Percentiles rank a stretch among this genome's conserved stretches.
These are phyloP conservation scores for Arabis hirsuta DNA, from an alignment of 345 rosid genomes.

Conservation along the genomic window DNA sequence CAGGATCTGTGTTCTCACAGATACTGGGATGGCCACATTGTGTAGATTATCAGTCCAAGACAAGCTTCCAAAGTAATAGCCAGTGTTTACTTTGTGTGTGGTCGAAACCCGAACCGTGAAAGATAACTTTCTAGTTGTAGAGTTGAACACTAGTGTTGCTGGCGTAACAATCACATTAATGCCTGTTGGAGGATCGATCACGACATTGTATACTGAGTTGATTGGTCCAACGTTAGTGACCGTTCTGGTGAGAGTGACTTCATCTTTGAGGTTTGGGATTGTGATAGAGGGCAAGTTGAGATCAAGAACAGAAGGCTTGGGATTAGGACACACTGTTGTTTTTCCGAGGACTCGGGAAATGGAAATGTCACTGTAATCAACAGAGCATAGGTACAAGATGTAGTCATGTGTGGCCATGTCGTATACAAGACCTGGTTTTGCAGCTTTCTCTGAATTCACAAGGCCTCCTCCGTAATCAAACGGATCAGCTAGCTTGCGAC, in stretches of 20 bases:
- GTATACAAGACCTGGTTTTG: constrained; percentile 60
- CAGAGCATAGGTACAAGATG: constrained; percentile 51
- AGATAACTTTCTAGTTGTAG: constrained; percentile 25
- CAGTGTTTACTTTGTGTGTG: constrained; percentile 42
- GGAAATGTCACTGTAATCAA: constrained; percentile 51
- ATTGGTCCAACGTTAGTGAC: constrained; percentile 54
- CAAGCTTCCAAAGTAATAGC: constrained; percentile 54
- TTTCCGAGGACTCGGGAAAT: constrained; percentile 49
- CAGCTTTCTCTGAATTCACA: constrained; percentile 58
- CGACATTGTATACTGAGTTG: constrained; percentile 39
- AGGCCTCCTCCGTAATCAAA: constrained; percentile 69
- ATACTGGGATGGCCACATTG: constrained; percentile 26
- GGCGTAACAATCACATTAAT: constrained; percentile 36
- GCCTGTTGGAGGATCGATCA: constrained; percentile 45
- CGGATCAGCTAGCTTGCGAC: constrained; percentile 49
- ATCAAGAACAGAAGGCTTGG: constrained; percentile 35
- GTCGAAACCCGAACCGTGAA: constrained; percentile 37
- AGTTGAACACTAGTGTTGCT: constrained; percentile 29
- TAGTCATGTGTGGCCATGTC: constrained; percentile 53
- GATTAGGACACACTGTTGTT: constrained; percentile 35
- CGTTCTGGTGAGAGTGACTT: constrained; percentile 39
- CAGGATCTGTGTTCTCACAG: constrained; percentile 27
- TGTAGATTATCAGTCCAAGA: constrained; percentile 47
- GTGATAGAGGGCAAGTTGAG: constrained; percentile 58
- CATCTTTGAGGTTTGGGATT: constrained; percentile 35